Base-by-base conservation (phyloP, 768 basidiomycete genomes). In the Macrocybe gigantea region DNA sequence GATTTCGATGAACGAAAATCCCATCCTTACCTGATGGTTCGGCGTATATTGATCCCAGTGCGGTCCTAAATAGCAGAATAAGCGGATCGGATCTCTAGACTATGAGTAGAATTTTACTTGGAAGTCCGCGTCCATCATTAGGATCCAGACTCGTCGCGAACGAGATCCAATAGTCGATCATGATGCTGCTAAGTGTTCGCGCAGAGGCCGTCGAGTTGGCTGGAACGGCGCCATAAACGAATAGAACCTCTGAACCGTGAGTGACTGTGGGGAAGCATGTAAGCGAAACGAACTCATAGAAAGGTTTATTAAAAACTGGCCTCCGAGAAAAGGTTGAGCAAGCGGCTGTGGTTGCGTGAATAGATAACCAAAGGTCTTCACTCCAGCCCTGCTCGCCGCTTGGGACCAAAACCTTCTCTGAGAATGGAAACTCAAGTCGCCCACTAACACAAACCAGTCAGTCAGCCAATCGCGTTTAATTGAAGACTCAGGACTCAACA, bases 151-250 rank as follows among this genome's bases (percentile, higher is more conserved):
- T 69, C 1, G 66, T 69, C 1, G 68, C 70, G 46, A 75, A 75
- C 0, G 73, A 74, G 14, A 75, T 55, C 73, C 73, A 74, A 39
- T 73, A 73, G 33, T 74, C 69, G 10, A 64, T 63, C 71, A 74
- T 73, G 12, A 53, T 9, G 4, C 43, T 53, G 38, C 71, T 71
- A 1, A 74, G 55, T 22, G 22, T 22, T 22, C 22, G 22, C 0
- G 44, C 36, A n/a, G 44, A 47, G 2, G 57, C 59, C 5, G 60
- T 54, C 1, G 56, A 6, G 38, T 56, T 45, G 35, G 47, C 54
- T 8, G 32, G 39, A 9, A 56, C 53, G 0, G 40, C 51, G 5
- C 66, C 67, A 44, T 62, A 70, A 3, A 70, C 62, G 46, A 51
- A 70, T 3, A 34, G 2, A 9, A 68, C 35, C 45, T 70, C 68